Percentiles rank a stretch among this genome's conserved stretches.
Conservation (phyloP, 228 moss, liverwort and hornwort species). For the Sphagnum fallax region DNA sequence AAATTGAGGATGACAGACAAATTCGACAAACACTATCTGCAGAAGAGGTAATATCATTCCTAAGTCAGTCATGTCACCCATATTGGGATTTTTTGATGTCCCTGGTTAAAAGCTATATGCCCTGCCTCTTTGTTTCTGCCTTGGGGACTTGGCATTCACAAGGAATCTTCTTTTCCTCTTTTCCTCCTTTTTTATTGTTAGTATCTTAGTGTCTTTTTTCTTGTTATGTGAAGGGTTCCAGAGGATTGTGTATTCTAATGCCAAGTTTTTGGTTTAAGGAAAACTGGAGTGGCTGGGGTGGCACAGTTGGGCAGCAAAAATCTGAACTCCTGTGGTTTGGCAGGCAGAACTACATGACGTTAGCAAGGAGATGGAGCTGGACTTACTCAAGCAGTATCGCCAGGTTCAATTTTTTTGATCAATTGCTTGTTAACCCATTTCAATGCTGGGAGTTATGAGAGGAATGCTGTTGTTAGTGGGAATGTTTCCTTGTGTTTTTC, state of each 20-base stretch:
- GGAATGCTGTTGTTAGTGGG: not conserved
- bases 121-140: too few species aligned
- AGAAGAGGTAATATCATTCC: slow-evolving; percentile 64
- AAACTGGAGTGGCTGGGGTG: too few species aligned
- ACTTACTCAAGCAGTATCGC: slow-evolving; percentile 93
- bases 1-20: slow-evolving; percentile 89
- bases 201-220: too few species aligned
- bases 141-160: too few species aligned
- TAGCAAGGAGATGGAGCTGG: slow-evolving; percentile 98
- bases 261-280: too few species aligned
- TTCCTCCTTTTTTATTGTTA: too few species aligned
- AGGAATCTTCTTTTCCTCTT: too few species aligned
- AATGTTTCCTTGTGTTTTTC: too few species aligned
- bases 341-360: slow-evolving; percentile 99
- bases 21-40: slow-evolving; percentile 74
- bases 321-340: slow-evolving; percentile 18
- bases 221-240: too few species aligned
- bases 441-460: not conserved
- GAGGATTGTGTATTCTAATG: too few species aligned
- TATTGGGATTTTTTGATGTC: not conserved
- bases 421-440: not conserved
- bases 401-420: slow-evolving; percentile 40
- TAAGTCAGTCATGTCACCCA: not conserved
- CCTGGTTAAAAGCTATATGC: not conserved
- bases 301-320: not conserved